Conservation (phyloP, 441 rosid species). For the Flueggea neowawraea region DNA sequence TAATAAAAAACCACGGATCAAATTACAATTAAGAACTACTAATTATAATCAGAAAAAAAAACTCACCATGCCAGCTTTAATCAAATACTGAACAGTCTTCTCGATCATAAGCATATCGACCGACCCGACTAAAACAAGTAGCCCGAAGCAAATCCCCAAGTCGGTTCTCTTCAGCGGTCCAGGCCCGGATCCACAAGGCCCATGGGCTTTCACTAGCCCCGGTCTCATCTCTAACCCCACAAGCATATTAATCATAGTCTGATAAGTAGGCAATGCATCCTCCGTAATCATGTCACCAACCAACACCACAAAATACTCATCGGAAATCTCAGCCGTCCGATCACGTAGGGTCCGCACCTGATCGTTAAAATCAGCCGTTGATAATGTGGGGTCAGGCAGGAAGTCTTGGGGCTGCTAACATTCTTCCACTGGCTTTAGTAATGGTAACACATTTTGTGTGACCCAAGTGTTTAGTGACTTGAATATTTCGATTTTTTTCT, state of each 20-base stretch:
- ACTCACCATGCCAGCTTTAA: slow-evolving; percentile 55
- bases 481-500: slow-evolving; percentile 43
- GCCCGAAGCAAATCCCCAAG: slow-evolving; percentile 47
- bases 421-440: slow-evolving; percentile 57
- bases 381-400: slow-evolving; percentile 43
- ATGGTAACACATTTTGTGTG: slow-evolving; percentile 27
- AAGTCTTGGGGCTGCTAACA: slow-evolving; percentile 70
- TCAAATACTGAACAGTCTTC: slow-evolving; percentile 48
- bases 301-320: slow-evolving; percentile 53
- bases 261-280: slow-evolving; percentile 62
- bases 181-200: slow-evolving; percentile 65
- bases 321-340: slow-evolving; percentile 47
- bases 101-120: slow-evolving; percentile 63
- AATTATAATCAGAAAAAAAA: background rate
- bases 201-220: slow-evolving; percentile 54
- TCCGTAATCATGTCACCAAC: slow-evolving; percentile 72
- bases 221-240: slow-evolving; percentile 52
- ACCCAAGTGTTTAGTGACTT: slow-evolving; percentile 61
- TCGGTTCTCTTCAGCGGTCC: slow-evolving; percentile 72
- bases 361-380: slow-evolving; percentile 38
- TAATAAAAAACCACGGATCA: too few relatives aligned
- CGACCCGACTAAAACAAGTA: slow-evolving; percentile 63
- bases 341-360: slow-evolving; percentile 43
- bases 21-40: too few relatives aligned
- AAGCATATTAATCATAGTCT: slow-evolving; percentile 47